These are phyloP conservation scores for Ophiosphaerella herpotricha DNA, from an alignment of 2,329 filamentous ascomycete genomes.

Conservation along the genomic window DNA sequence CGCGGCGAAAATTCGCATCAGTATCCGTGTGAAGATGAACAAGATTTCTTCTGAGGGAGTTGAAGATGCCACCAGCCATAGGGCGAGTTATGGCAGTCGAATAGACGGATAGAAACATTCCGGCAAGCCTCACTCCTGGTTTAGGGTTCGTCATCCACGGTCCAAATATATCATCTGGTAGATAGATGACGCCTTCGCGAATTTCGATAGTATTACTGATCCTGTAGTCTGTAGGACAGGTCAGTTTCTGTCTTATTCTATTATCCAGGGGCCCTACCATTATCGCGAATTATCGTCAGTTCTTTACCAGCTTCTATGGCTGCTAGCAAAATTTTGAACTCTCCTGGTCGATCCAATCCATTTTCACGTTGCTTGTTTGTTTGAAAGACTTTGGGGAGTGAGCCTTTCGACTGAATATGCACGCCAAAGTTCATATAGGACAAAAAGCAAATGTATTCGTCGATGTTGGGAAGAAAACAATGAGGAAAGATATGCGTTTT, in stretches of 20 bases:
- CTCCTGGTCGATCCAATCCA: conserved; percentile 23
- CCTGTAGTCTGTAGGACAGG: conserved; percentile 24
- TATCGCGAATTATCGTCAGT: conserved; percentile 50
- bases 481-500: conserved; percentile 54
- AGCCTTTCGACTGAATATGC: conserved; percentile 28
- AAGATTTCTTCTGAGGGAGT: conserved; percentile 67
- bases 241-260: not conserved
- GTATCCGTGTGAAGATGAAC: conserved; percentile 78
- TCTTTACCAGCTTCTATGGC: conserved; percentile 53
- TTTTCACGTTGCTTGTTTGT: conserved; percentile 7
- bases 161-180: conserved; percentile 53
- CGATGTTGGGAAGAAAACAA: conserved; percentile 49
- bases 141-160: conserved; percentile 44
- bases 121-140: conserved; percentile 70
- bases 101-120: conserved; percentile 77
- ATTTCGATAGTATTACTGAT: conserved; percentile 30
- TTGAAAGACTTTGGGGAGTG: conserved; percentile 19
- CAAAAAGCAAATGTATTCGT: conserved; percentile 49
- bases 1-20: conserved; percentile 83
- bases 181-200: conserved; percentile 53
- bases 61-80: conserved; percentile 66
- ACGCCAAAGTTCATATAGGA: conserved; percentile 41
- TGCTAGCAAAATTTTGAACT: conserved; percentile 44
- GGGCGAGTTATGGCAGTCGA: conserved; percentile 76
- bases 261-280: conserved; percentile 28